Percentiles rank a stretch among this genome's conserved stretches.
Evolutionary conservation across 1,284 basidiomycete species (phyloP).

Genomic region (Microbotryomycetes sp.): DNA sequence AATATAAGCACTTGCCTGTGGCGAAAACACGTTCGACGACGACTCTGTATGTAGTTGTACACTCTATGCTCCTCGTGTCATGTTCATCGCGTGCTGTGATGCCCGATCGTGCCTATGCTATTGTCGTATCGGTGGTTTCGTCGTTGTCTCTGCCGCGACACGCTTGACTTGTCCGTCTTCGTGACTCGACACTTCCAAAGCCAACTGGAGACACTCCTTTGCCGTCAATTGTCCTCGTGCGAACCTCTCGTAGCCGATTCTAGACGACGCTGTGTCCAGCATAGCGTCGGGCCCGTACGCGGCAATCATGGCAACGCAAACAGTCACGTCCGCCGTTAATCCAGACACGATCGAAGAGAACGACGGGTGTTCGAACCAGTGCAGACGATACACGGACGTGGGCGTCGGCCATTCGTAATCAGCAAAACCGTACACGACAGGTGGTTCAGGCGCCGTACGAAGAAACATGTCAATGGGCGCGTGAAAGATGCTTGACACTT

Average conservation of each 20-base stretch:
- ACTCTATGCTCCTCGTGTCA: too few relatives aligned
- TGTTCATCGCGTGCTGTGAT: too few relatives aligned
- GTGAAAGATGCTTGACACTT: conserved; percentile 32
- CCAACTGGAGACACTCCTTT: background rate
- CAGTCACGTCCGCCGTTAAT: conserved; percentile 34
- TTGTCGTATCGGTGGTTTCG: too few relatives aligned
- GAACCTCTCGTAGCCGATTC: too few relatives aligned
- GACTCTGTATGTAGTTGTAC: too few relatives aligned
- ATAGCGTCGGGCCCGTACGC: too few relatives aligned
- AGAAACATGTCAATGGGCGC: conserved; percentile 17
- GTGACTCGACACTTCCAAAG: too few relatives aligned
- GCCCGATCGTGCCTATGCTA: too few relatives aligned
- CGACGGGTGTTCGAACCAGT: conserved; percentile 18
- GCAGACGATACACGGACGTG: conserved; percentile 24
- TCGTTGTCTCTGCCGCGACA: too few relatives aligned
- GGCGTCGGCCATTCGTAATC: conserved; percentile 28
- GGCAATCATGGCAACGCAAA: too few relatives aligned
- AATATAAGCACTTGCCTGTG: background rate
- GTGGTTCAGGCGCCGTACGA: background rate
- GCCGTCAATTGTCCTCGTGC: background rate
- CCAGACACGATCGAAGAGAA: conserved; percentile 28
- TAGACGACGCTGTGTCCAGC: too few relatives aligned
- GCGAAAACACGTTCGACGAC: background rate
- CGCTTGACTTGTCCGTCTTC: too few relatives aligned
- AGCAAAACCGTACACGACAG: background rate